A percentile compares a stretch with the other conserved stretches of the same genome.
These are phyloP conservation scores for Hysterangium stoloniferum DNA, from an alignment of 768 basidiomycete species.

Conservation along the genomic window DNA sequence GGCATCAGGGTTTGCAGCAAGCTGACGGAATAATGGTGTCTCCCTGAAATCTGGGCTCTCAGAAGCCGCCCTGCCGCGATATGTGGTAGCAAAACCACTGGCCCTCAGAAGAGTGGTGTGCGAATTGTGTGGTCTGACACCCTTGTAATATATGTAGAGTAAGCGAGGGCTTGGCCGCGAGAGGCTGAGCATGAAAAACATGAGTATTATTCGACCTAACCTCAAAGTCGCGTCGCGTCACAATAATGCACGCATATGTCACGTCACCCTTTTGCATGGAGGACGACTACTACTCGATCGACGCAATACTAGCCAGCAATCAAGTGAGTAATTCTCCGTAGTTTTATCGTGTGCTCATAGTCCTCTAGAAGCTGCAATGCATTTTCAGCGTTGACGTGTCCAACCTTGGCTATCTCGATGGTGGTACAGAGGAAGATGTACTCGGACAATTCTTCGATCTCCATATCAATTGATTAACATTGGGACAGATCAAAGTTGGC, in stretches of 20 bases:
- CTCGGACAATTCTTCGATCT: constrained; percentile 19
- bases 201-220: too few relatives aligned
- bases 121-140: too few relatives aligned
- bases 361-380: constrained; percentile 78
- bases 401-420: constrained; percentile 84
- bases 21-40: constrained; percentile 38
- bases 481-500: constrained; percentile 58
- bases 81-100: constrained; percentile 1
- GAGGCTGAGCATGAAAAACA: too few relatives aligned
- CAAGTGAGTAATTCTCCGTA: constrained; percentile 42
- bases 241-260: not conserved
- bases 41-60: constrained; percentile 30
- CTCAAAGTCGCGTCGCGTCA: not conserved
- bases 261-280: constrained; percentile 75
- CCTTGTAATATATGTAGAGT: not conserved
- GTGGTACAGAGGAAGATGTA: constrained; percentile 79
- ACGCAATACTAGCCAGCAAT: constrained; percentile 87
- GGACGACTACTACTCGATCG: constrained; percentile 86
- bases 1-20: constrained; percentile 43
- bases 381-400: constrained; percentile 82
- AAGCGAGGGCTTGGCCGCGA: not conserved
- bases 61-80: not conserved
- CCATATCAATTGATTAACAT: not conserved
- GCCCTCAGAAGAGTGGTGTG: not conserved
- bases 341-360: not conserved